Evolutionary conservation across 306 rosid genomes (phyloP).

Genomic region (Begonia masoniana): DNA sequence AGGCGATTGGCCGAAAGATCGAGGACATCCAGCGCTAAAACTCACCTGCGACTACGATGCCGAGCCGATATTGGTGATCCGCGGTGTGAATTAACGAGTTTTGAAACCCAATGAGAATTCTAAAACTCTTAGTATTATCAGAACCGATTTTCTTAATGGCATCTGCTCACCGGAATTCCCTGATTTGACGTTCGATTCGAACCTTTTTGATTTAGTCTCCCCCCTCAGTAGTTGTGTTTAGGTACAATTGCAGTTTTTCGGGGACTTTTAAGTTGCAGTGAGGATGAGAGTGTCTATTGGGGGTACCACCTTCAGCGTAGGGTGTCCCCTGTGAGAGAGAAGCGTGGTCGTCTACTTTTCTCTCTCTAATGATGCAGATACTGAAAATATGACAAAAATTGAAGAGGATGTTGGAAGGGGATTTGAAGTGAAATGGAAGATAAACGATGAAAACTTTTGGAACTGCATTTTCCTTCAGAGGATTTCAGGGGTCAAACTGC

Average conservation of each 20-base stretch:
- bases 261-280: background rate
- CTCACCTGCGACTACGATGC: slow-evolving; percentile 7
- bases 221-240: background rate
- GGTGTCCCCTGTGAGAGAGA: background rate
- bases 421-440: background rate
- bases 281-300: background rate
- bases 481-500: too few species aligned
- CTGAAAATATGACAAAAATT: background rate
- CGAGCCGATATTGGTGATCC: background rate
- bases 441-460: background rate
- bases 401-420: background rate
- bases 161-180: background rate
- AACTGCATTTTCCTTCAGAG: too few species aligned
- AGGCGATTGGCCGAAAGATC: background rate
- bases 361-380: background rate
- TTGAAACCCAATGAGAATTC: background rate
- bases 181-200: background rate
- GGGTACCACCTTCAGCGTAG: background rate
- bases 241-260: background rate
- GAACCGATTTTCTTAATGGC: slow-evolving; percentile 1
- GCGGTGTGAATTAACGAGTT: slow-evolving; percentile 1
- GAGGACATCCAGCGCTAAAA: slow-evolving; percentile 4
- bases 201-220: background rate
- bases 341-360: background rate
- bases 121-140: background rate